Base-by-base conservation (phyloP, 2,329 filamentous ascomycete species). In the Cytospora chrysosperma region DNA sequence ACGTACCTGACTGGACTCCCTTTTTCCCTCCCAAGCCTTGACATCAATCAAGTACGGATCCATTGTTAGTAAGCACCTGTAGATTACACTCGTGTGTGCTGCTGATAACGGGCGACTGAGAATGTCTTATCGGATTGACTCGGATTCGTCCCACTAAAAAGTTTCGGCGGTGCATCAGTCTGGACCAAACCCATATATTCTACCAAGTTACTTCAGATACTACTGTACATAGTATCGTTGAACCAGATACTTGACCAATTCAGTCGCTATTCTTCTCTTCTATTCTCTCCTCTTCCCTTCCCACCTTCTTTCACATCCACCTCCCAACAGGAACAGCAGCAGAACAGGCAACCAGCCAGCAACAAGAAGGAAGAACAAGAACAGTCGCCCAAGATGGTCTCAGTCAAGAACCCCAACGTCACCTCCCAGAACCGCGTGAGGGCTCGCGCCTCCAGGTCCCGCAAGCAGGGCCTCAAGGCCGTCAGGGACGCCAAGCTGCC, bases 331-430 rank as follows among this genome's bases (percentile, higher is more conserved):
- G 12, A 30, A 37, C 4, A 5, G 4, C 24, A 34, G 0, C 17
- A 13, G 17, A 13, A 27, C 24, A 24, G 28, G 0, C 19, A 32
- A 9, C 17, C 6, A 30, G 19, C 19, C 8, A 24, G 8, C 30
- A 2, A 32, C 30, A 7, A 32, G n/a, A n/a, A n/a, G n/a, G n/a
- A n/a, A n/a, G n/a, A n/a, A n/a, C n/a, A n/a, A n/a, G n/a, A n/a
- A n/a, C n/a, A 30, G 19, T n/a, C 49, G 28, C n/a, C 61, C 67
- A 72, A 61, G 24, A 85, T 85, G 82, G 79, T 81, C 19, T 85
- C 83, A 55, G 79, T 84, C 69, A 82, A 82, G 68, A 87, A 85
- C 75, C 84, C 83, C 70, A 86, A 86, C 78, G 78, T 77, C 54
- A 78, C 78, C 12, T 85, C 82, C 59, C 81, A 80, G 70, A 85